Evolutionary conservation across 257 asterid species (phyloP).

Genomic region (Salvia miltiorrhiza): DNA sequence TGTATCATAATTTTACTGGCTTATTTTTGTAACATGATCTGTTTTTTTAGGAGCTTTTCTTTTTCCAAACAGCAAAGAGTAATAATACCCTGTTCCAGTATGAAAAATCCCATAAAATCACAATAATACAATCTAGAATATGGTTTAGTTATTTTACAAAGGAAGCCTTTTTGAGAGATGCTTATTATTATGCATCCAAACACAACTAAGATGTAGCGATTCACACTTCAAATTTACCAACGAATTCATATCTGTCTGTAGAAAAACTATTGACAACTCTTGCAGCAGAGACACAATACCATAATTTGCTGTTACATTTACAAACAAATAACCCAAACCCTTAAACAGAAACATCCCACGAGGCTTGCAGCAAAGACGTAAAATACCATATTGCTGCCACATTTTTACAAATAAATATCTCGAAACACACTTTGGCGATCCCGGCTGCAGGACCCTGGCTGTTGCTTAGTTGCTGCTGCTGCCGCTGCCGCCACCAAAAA

Average conservation of each 20-base stretch:
- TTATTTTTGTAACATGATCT: not conserved
- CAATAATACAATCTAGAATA: not conserved
- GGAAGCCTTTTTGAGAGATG: not conserved
- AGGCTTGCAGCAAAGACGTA: not conserved
- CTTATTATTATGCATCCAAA: constrained; percentile 15
- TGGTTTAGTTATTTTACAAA: constrained; percentile 14
- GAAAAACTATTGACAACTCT: not conserved
- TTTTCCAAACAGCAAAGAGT: not conserved
- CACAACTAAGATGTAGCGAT: not conserved
- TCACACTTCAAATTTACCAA: not conserved
- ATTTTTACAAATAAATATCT: constrained; percentile 13
- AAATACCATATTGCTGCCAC: constrained; percentile 9
- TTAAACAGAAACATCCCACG: not conserved
- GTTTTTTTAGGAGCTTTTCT: not conserved
- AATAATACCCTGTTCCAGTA: not conserved
- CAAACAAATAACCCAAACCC: not conserved
- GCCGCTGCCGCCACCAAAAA: constrained; percentile 59
- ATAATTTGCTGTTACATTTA: not conserved
- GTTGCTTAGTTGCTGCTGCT: constrained; percentile 34
- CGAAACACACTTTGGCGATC: constrained; percentile 11
- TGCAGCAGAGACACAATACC: not conserved
- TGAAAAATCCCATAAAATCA: not conserved
- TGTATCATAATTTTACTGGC: not conserved
- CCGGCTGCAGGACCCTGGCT: not conserved
- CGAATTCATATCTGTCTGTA: not conserved